A percentile compares a stretch with the other conserved stretches of the same genome.
phyloP scores from a whole-genome alignment of 192 early-diverging fungal genomes.

The Irineochytrium annulatum region DNA sequence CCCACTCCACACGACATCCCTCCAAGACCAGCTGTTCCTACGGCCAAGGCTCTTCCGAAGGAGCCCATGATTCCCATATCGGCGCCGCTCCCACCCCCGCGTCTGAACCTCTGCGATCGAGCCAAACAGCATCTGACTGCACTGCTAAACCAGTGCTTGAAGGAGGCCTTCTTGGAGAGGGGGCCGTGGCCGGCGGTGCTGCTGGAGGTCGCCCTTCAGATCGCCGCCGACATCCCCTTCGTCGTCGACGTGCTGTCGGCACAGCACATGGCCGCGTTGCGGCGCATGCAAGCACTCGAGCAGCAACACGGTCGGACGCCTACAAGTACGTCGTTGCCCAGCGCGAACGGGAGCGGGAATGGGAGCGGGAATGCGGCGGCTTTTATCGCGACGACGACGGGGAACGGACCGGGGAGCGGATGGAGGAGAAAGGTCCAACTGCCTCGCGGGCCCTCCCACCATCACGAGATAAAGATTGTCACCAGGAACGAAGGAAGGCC shows the following conservation, averaged over 20 bases:
- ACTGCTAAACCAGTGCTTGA: slow-evolving; percentile 16
- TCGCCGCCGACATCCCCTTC: slow-evolving; percentile 27
- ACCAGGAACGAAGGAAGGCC: slow-evolving; percentile 10
- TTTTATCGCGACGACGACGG: too few relatives aligned
- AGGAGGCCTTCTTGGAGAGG: slow-evolving; percentile 13
- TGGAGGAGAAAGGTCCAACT: too few relatives aligned
- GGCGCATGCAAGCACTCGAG: too few relatives aligned
- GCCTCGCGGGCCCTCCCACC: not conserved
- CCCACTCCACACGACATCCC: too few relatives aligned
- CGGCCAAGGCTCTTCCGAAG: not conserved
- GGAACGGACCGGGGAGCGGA: too few relatives aligned
- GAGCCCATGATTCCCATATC: not conserved
- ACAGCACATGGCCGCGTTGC: not conserved
- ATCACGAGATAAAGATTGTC: slow-evolving; percentile 13
- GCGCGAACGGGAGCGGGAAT: not conserved
- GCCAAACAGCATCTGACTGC: slow-evolving; percentile 13
- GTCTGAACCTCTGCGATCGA: slow-evolving; percentile 14
- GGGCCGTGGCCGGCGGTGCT: slow-evolving; percentile 24
- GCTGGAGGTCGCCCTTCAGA: slow-evolving; percentile 22
- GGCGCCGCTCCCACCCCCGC: slow-evolving; percentile 21
- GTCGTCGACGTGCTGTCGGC: slow-evolving; percentile 11
- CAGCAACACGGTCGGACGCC: too few relatives aligned
- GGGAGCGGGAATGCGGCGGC: not conserved
- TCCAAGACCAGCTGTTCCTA: too few relatives aligned
- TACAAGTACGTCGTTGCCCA: not conserved